phyloP scores from a whole-genome alignment of 1,284 basidiomycete species.

The Heterobasidion occidentale region DNA sequence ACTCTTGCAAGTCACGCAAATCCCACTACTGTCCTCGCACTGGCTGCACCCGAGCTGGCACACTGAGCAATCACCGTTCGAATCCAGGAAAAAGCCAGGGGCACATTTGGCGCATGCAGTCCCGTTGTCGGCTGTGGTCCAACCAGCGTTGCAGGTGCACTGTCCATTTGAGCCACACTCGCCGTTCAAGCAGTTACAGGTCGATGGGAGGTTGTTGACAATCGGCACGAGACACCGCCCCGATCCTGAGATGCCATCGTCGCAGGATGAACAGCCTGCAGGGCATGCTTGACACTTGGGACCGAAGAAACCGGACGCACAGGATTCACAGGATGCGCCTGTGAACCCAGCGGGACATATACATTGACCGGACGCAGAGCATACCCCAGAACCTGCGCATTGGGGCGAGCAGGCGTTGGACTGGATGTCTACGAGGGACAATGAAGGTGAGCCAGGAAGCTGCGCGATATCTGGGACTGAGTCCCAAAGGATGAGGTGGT shows the following conservation, averaged over 20 bases:
- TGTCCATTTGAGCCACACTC: constrained; percentile 56
- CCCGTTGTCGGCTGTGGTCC: constrained; percentile 61
- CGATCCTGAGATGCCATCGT: constrained; percentile 68
- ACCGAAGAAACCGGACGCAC: constrained; percentile 66
- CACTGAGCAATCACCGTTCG: constrained; percentile 62
- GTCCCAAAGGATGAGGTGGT: constrained; percentile 64
- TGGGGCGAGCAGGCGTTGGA: constrained; percentile 63
- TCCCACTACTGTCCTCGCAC: constrained; percentile 59
- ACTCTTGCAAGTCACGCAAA: constrained; percentile 61
- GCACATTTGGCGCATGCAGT: constrained; percentile 68
- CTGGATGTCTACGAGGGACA: constrained; percentile 58
- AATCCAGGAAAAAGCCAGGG: constrained; percentile 64
- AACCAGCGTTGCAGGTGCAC: constrained; percentile 71
- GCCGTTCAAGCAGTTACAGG: constrained; percentile 75
- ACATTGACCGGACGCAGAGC: constrained; percentile 61
- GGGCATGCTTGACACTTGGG: constrained; percentile 62
- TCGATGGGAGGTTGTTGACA: constrained; percentile 44
- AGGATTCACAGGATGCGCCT: constrained; percentile 71
- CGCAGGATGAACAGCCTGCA: constrained; percentile 56
- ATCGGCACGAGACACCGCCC: constrained; percentile 55
- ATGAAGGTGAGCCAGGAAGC: constrained; percentile 38
- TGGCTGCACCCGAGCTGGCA: constrained; percentile 65
- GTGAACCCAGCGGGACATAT: constrained; percentile 65
- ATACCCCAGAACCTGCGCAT: constrained; percentile 65
- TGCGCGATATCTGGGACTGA: constrained; percentile 70